phyloP scores from a whole-genome alignment of 2,329 filamentous ascomycete species.

The Fusarium citri region DNA sequence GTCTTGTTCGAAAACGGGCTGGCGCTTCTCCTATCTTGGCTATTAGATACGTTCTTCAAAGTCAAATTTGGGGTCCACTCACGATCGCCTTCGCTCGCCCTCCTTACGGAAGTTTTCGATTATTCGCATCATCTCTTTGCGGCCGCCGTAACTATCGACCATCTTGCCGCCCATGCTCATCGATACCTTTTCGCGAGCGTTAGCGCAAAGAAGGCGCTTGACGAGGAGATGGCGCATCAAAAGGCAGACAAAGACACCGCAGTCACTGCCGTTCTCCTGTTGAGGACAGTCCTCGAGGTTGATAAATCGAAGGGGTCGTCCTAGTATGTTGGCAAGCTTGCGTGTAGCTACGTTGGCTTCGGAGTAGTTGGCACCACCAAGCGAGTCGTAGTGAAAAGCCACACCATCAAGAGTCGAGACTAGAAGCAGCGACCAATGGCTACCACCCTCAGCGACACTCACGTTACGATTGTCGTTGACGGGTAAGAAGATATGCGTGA shows the following conservation, averaged over 20 bases:
- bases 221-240: slow-evolving; percentile 94
- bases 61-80: slow-evolving; percentile 53
- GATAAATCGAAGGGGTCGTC: slow-evolving; percentile 76
- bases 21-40: slow-evolving; percentile 51
- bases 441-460: slow-evolving; percentile 84
- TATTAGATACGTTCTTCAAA: slow-evolving; percentile 29
- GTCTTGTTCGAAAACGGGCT: slow-evolving; percentile 55
- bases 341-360: slow-evolving; percentile 77
- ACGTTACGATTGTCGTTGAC: slow-evolving; percentile 89
- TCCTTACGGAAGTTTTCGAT: slow-evolving; percentile 90
- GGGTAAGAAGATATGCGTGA: slow-evolving; percentile 94
- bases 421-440: slow-evolving; percentile 93
- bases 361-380: slow-evolving; percentile 78
- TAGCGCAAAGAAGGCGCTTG: slow-evolving; percentile 81
- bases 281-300: slow-evolving; percentile 87
- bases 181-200: slow-evolving; percentile 85
- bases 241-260: slow-evolving; percentile 95
- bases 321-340: slow-evolving; percentile 77
- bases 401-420: slow-evolving; percentile 90
- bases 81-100: slow-evolving; percentile 85
- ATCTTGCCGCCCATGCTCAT: slow-evolving; percentile 92
- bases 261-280: slow-evolving; percentile 93
- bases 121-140: slow-evolving; percentile 91
- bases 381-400: slow-evolving; percentile 95
- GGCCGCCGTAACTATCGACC: slow-evolving; percentile 81